Conservation (phyloP, 2,329 filamentous ascomycete genomes). For the Trichophyton schoenleinii region DNA sequence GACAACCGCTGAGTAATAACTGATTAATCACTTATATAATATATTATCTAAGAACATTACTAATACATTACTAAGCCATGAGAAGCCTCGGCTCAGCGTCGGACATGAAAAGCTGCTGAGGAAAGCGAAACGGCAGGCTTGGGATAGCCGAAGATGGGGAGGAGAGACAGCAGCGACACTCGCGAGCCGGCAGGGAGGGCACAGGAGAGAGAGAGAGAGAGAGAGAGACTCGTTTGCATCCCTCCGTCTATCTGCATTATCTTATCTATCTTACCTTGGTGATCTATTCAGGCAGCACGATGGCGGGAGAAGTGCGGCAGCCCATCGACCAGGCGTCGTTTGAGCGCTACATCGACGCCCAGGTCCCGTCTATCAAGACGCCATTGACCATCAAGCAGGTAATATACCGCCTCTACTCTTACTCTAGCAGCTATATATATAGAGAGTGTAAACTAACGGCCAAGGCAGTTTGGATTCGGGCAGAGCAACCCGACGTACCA, state of each 20-base stretch:
- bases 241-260: no score
- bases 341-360: constrained; percentile 60
- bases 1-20: neutral
- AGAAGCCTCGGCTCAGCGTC: neutral
- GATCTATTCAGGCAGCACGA: constrained; percentile 20
- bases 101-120: neutral
- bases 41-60: neutral
- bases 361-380: constrained; percentile 72
- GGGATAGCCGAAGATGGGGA: no score
- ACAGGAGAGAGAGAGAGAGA: neutral
- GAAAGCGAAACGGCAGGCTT: neutral
- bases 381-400: constrained; percentile 87
- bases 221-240: no score
- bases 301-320: constrained; percentile 84
- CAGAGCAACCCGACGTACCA: constrained; percentile 97
- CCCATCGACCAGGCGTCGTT: constrained; percentile 73
- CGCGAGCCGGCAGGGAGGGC: no score
- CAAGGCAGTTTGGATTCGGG: constrained; percentile 74
- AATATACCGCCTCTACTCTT: constrained; percentile 8
- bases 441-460: no score
- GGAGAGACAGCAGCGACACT: no score
- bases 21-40: neutral
- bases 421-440: no score
- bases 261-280: no score
- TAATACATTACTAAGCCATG: neutral